Percentiles rank a stretch among this genome's conserved stretches.
These are phyloP conservation scores for Auriscalpium microsporum DNA, from an alignment of 768 basidiomycete genomes.

Conservation along the genomic window DNA sequence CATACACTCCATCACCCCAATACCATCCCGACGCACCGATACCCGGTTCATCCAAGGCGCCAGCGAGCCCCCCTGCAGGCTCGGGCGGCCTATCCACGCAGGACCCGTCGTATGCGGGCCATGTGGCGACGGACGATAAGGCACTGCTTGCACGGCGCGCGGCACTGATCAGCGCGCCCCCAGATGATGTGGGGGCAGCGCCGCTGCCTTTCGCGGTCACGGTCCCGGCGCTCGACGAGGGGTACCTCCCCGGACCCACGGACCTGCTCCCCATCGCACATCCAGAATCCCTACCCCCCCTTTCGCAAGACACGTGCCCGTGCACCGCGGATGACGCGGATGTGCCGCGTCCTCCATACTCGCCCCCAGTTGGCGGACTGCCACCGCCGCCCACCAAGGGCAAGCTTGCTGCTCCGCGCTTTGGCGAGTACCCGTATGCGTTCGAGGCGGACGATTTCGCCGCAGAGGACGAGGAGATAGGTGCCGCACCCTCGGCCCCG, in stretches of 20 bases:
- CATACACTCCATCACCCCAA: not conserved
- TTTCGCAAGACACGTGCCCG: not conserved
- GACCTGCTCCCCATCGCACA: not conserved
- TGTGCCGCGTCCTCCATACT: slow-evolving; percentile 6
- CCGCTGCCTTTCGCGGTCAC: not conserved
- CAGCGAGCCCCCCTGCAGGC: not conserved
- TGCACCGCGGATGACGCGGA: not conserved
- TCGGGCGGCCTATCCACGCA: not conserved
- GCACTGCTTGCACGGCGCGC: slow-evolving; percentile 24
- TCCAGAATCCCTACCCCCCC: not conserved
- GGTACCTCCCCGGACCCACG: not conserved
- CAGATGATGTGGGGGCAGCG: not conserved
- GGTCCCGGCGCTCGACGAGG: slow-evolving; percentile 12
- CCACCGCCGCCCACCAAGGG: slow-evolving; percentile 13
- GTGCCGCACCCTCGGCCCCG: slow-evolving; percentile 8
- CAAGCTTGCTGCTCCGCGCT: slow-evolving; percentile 1
- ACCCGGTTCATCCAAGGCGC: slow-evolving; percentile 4
- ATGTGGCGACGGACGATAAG: slow-evolving; percentile 32
- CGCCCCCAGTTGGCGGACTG: slow-evolving; percentile 4
- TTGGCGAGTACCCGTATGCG: slow-evolving; percentile 8
- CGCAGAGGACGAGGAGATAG: slow-evolving; percentile 1
- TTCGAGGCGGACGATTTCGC: slow-evolving; percentile 5
- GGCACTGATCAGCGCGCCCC: slow-evolving; percentile 16
- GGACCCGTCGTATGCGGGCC: slow-evolving; percentile 17
- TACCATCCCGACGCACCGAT: not conserved